Conservation (phyloP, 1,284 basidiomycete genomes). For the Afroboletus lepidellus region DNA sequence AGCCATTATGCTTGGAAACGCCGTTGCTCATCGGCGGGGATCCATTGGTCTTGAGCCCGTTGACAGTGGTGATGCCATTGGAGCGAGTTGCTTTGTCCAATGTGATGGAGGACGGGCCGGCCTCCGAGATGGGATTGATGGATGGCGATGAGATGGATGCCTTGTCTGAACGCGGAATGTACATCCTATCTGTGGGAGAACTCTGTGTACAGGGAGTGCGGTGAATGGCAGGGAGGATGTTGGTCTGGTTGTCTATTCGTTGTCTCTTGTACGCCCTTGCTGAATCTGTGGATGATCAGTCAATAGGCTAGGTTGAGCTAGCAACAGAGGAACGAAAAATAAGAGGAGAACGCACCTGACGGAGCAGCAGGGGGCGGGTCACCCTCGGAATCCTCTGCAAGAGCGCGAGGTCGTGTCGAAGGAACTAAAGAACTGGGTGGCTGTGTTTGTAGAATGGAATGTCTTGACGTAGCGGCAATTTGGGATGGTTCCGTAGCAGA, state of each 20-base stretch:
- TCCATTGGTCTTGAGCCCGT: constrained; percentile 39
- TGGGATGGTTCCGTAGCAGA: constrained; percentile 36
- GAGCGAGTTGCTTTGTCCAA: constrained; percentile 46
- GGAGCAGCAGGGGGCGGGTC: constrained; percentile 29
- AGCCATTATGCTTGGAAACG: constrained; percentile 43
- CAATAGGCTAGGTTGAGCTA: not conserved
- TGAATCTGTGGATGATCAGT: constrained; percentile 40
- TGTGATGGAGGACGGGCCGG: constrained; percentile 55
- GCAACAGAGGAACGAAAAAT: not conserved
- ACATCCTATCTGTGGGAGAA: constrained; percentile 46
- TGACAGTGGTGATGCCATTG: constrained; percentile 50
- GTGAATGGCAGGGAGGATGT: constrained; percentile 30
- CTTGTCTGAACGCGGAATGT: constrained; percentile 55
- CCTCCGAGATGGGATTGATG: constrained; percentile 42
- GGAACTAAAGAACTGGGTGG: constrained; percentile 49
- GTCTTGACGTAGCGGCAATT: constrained; percentile 27
- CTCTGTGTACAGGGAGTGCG: constrained; percentile 31
- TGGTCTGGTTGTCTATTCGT: constrained; percentile 48
- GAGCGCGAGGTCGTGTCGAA: constrained; percentile 58
- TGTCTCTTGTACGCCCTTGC: constrained; percentile 67
- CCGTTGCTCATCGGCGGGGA: constrained; percentile 41
- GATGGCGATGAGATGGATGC: constrained; percentile 50
- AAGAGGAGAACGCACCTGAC: constrained; percentile 27
- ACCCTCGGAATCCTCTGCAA: constrained; percentile 55
- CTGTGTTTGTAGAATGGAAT: constrained; percentile 28